Base-by-base conservation (phyloP, 2,329 filamentous ascomycete species). In the Beauveria pseudobassiana region DNA sequence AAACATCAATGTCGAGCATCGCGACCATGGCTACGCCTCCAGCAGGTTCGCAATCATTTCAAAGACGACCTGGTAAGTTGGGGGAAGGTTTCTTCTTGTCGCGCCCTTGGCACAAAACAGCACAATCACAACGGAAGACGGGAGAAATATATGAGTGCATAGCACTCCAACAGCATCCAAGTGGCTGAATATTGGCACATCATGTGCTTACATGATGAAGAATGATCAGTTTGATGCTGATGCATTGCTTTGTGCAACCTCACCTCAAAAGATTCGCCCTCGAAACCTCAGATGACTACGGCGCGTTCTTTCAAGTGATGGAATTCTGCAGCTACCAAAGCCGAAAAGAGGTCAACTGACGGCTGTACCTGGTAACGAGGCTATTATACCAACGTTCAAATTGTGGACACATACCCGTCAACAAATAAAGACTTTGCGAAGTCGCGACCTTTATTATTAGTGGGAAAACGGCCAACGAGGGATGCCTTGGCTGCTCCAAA, bases 1-100 rank as follows among this genome's bases (percentile, higher is more conserved):
- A 26, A 18, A 54, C 16, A 16, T 51, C 55, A 22, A 56, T 65
- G 58, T 62, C 63, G 56, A 69, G 68, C 65, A 71, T 67, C 56
- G 65, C 67, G 63, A 69, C 57, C 48, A 72, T 72, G 70, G 71
- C 70, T 51, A 67, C 68, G 45, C 64, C 69, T 62, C 67, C 67
- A 69, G 61, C 70, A 72, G 57, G 61, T 70, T 57, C 59, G 67
- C 55, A 63, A 66, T 54, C 67, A 68, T 60, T 72, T 68, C 66
- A 74, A 73, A 65, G 69, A 73, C 43, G 71, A 69, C 63, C 55
- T 66, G 61, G 72, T 74, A 69, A 69, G 72, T 69, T 56, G 20
- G 24, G n/a, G 34, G n/a, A 43, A 49, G 30, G 30, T 57, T 57
- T 58, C 59, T 64, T 50, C 55, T 26, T 64, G 38, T 54, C 57